Evolutionary conservation across 2,329 filamentous ascomycete species (phyloP).

Genomic region (Cladobotryum mycophilum): DNA sequence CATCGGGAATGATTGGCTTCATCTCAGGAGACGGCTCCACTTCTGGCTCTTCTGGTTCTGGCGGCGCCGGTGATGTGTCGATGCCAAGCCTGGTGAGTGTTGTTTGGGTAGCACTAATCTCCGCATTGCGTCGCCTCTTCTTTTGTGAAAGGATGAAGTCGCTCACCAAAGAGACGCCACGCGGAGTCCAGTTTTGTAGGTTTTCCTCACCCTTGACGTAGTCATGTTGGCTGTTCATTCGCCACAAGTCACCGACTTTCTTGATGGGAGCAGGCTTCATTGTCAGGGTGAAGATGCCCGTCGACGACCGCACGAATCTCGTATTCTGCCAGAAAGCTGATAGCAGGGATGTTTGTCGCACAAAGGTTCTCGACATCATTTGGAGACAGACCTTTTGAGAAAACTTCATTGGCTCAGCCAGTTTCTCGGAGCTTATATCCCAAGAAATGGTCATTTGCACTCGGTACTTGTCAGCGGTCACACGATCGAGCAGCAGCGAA

Average conservation of each 20-base stretch:
- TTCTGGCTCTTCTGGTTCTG: conserved; percentile 29
- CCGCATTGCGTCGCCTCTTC: conserved; percentile 65
- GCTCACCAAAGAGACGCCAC: conserved; percentile 83
- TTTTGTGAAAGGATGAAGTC: conserved; percentile 76
- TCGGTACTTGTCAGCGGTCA: conserved; percentile 85
- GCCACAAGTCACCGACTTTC: conserved; percentile 86
- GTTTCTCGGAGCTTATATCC: conserved; percentile 76
- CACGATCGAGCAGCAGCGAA: conserved; percentile 87
- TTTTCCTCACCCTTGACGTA: conserved; percentile 95
- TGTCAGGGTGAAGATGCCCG: conserved; percentile 77
- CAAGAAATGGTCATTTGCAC: conserved; percentile 83
- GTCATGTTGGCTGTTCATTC: conserved; percentile 89
- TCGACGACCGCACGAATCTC: conserved; percentile 79
- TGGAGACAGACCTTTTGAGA: conserved; percentile 74
- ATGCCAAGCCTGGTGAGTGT: conserved; percentile 55
- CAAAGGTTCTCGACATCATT: conserved; percentile 75
- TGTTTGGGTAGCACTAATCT: conserved; percentile 70
- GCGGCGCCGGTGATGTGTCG: conserved; percentile 33
- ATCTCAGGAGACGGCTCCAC: conserved; percentile 31
- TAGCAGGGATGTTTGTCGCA: conserved; percentile 81
- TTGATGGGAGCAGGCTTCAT: conserved; percentile 88
- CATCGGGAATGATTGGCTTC: conserved; percentile 41
- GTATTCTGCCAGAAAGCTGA: conserved; percentile 80
- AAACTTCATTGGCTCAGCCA: conserved; percentile 86
- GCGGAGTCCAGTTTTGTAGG: conserved; percentile 76